Evolutionary conservation across 345 rosid species (phyloP), one percentile per base, ranked within the genome.

Genomic region (Limnanthes douglasii): DNA sequence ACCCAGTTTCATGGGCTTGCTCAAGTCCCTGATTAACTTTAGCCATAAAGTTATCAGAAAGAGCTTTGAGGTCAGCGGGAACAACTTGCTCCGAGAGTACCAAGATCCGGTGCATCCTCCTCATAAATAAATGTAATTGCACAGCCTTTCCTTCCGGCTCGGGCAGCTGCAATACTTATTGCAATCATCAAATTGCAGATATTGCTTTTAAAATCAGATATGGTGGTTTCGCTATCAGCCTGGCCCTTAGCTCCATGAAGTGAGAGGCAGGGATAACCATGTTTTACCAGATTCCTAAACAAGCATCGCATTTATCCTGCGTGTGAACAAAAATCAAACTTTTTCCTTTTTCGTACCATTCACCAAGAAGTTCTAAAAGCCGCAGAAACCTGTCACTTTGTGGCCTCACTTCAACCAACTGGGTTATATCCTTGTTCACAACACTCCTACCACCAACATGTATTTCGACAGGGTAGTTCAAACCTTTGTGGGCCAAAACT

Each of bases 391-490:
- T 77, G 6, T 90, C 84, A 59, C 65, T 62, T 64, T 90, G 95
- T 11, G 85, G 92, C 53, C 95, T 70, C 45, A 84, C 73, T 75
- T 90, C 98, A 13, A 90, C 86, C 59, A 80, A 54, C 59, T 80
- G 98, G 21, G 72, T 47, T 43, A 90, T 84, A 51, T 90, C 98
- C 61, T 70, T 80, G 67, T 80, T 84, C 45, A 84, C 98, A 56
- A 90, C 98, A 45, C 98, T 90, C 73, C 98, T 68, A 50, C 98
- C 98, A 54, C 94, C 95, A 21, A 84, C 85, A 58, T 90, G 98
- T 44, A 90, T 72, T 43, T 72, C 94, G 22, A 84, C 65, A 32
- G 98, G 95, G 48, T 72, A 84, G 62, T 48, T 77, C 65, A 80
- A 47, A 18, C 79, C 94, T 46, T 67, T 74, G 18, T 92, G 94